Evolutionary conservation across 225 moss, liverwort and hornwort genomes (phyloP), one percentile per base, ranked within the genome.

Genomic region (Physcomitrellopsis africana): DNA sequence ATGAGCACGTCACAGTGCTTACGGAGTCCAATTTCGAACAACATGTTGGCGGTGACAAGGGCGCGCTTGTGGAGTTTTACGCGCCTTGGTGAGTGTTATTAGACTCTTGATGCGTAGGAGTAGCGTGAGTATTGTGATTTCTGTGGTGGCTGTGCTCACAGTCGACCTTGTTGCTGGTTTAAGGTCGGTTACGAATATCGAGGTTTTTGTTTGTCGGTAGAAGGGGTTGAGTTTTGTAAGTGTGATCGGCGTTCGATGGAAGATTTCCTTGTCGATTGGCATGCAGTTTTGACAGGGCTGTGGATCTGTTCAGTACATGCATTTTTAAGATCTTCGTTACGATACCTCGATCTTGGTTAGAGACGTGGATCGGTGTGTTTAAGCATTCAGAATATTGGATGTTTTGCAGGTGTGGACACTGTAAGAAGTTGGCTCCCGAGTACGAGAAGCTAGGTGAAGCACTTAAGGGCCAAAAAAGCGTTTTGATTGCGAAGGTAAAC

Each of bases 341-440:
- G 32, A 37, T 37, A 4, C 32, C 32, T 7, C 57, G 73, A 42
- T 20, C 15, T 5, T 1, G n/a, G 22, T 9, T 19, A 64, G 41
- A 27, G 42, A 8, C 26, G 26, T 24, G 41, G 2, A 2, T 15
- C 18, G 70, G 32, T 17, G 27, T 46, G 57, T 54, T 62, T 60
- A 51, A 19, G 60, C 49, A 23, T 53, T 51, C 2, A 66, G 59
- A 48, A 43, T 62, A 4, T 37, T 7, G 64, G 12, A 26, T 78
- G 49, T 43, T 48, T 17, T 74, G 41, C 59, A 99, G 97, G 97
- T 99, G 99, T 73, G 99, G 95, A 80, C 95, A 99, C 70, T 95
- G 99, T 83, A 99, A 99, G 86, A 95, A 41, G 79, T 74, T 99
- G 74, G 99, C 99, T 72, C 99, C 99, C 16, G 99, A 99, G 76